These are phyloP conservation scores for Lepiota subincarnata DNA, from an alignment of 768 basidiomycete genomes.

Conservation along the genomic window DNA sequence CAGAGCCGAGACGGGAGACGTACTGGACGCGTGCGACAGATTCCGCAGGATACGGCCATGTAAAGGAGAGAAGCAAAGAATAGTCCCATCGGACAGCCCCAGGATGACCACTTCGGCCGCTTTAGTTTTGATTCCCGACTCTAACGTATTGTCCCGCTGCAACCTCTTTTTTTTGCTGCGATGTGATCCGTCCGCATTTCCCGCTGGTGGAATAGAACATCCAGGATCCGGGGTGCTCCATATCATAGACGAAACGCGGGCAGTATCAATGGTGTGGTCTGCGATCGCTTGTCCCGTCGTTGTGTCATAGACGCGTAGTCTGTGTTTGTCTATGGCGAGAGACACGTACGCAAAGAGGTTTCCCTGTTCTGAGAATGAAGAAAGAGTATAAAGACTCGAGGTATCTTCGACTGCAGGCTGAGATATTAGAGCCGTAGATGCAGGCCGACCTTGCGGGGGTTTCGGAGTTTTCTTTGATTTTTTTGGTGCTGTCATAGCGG, in stretches of 20 bases:
- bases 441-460: slow-evolving; percentile 46
- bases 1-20: slow-evolving; percentile 48
- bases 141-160: slow-evolving; percentile 30
- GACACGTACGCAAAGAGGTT: slow-evolving; percentile 57
- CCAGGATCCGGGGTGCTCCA: slow-evolving; percentile 43
- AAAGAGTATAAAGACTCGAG: slow-evolving; percentile 38
- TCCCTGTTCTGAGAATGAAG: slow-evolving; percentile 57
- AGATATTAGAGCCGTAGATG: slow-evolving; percentile 51
- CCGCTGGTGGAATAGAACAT: slow-evolving; percentile 12
- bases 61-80: slow-evolving; percentile 57
- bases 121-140: slow-evolving; percentile 21
- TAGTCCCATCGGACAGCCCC: slow-evolving; percentile 58
- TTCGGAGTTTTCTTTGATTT: slow-evolving; percentile 57
- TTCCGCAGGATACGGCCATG: slow-evolving; percentile 54
- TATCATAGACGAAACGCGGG: slow-evolving; percentile 48
- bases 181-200: slow-evolving; percentile 23
- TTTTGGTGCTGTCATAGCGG: slow-evolving; percentile 37
- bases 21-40: slow-evolving; percentile 51
- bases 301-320: slow-evolving; percentile 61
- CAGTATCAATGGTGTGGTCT: slow-evolving; percentile 53
- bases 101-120: slow-evolving; percentile 45
- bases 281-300: slow-evolving; percentile 49
- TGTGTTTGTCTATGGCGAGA: slow-evolving; percentile 68
- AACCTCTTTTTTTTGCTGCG: slow-evolving; percentile 57
- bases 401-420: slow-evolving; percentile 51